phyloP scores from a whole-genome alignment of 495 filamentous ascomycete genomes.

The Chaetomium tenue region DNA sequence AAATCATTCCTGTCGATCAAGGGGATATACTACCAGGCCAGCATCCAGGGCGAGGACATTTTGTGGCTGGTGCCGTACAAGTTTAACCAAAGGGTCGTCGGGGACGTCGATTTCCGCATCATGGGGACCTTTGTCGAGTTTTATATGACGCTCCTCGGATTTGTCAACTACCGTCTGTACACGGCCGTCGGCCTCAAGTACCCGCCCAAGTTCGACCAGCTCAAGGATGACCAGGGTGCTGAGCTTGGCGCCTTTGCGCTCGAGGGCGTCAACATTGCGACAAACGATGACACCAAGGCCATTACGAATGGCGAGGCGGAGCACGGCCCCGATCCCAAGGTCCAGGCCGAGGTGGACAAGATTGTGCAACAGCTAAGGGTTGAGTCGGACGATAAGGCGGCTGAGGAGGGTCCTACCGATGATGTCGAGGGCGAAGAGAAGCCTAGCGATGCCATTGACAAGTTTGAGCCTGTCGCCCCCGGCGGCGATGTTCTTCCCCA shows the following conservation, averaged over 20 bases:
- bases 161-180: conserved; percentile 93
- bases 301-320: conserved; percentile 51
- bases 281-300: conserved; percentile 48
- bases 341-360: conserved; percentile 57
- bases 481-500: conserved; percentile 86
- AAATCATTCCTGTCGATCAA: conserved; percentile 98
- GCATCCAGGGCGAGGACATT: conserved; percentile 95
- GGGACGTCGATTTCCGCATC: conserved; percentile 94
- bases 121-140: conserved; percentile 99
- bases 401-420: conserved; percentile 45
- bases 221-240: conserved; percentile 81
- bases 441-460: conserved; percentile 71
- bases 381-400: conserved; percentile 45
- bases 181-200: conserved; percentile 88
- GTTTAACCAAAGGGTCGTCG: conserved; percentile 89
- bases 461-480: conserved; percentile 72
- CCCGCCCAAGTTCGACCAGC: conserved; percentile 86
- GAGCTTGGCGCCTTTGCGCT: conserved; percentile 90
- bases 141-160: conserved; percentile 92
- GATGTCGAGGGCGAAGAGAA: conserved; percentile 51
- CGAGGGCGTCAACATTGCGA: conserved; percentile 64
- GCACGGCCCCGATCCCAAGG: conserved; percentile 49
- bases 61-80: conserved; percentile 96
- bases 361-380: conserved; percentile 52
- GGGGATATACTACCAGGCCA: conserved; percentile 99